Conservation (phyloP, 768 basidiomycete species). For the Russula earlei region DNA sequence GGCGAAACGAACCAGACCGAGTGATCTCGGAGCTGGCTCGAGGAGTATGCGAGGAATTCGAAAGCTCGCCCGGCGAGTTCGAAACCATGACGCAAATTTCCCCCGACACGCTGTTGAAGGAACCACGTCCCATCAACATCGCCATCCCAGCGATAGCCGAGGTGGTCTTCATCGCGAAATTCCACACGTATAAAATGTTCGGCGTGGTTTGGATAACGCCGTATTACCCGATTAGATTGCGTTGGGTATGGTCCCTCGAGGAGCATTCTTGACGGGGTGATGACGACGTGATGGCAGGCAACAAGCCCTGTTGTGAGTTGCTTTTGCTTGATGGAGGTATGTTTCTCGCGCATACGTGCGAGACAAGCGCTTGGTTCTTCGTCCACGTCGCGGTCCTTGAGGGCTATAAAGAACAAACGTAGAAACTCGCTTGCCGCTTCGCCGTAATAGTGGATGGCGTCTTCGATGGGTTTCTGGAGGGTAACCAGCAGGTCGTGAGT, state of each 20-base stretch:
- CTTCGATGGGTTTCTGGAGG: conserved; percentile 37
- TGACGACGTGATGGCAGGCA: conserved; percentile 63
- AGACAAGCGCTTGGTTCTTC: conserved; percentile 40
- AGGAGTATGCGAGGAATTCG: conserved; percentile 77
- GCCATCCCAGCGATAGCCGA: conserved; percentile 64
- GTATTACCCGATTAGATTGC: conserved; percentile 76
- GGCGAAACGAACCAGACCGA: conserved; percentile 75
- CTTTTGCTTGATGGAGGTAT: conserved; percentile 17
- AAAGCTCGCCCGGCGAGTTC: conserved; percentile 60
- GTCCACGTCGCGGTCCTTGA: conserved; percentile 36
- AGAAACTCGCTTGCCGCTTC: conserved; percentile 39
- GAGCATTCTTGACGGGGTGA: conserved; percentile 65
- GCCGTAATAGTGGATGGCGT: conserved; percentile 29
- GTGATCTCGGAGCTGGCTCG: conserved; percentile 67
- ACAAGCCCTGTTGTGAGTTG: conserved; percentile 35
- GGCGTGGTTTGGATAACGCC: conserved; percentile 39
- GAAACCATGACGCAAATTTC: conserved; percentile 51
- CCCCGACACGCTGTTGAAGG: conserved; percentile 29
- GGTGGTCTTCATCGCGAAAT: conserved; percentile 74
- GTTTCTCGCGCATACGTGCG: conserved; percentile 26
- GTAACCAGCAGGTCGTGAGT: conserved; percentile 42
- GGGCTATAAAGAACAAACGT: conserved; percentile 41
- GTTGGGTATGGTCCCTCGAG: conserved; percentile 69
- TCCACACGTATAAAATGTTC: conserved; percentile 75
- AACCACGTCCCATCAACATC: conserved; percentile 51